These are phyloP conservation scores for Blastobotrys parvus DNA, from an alignment of 805 yeast species.

Conservation along the genomic window DNA sequence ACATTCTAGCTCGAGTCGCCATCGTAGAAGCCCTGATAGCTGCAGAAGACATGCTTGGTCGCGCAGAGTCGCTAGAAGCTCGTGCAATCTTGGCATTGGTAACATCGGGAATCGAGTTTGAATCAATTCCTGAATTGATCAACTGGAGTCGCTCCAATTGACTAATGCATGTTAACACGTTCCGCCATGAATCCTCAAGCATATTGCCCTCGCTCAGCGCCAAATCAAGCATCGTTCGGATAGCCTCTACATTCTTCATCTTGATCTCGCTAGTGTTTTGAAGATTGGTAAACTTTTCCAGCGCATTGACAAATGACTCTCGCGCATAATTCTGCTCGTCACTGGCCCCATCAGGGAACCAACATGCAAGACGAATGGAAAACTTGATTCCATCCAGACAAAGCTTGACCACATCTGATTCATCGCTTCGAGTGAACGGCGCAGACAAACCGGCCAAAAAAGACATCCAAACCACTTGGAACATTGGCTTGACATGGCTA, in stretches of 20 bases:
- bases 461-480: constrained; percentile 96
- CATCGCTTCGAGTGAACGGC: constrained; percentile 78
- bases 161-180: constrained; percentile 70
- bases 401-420: constrained; percentile 43
- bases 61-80: constrained; percentile 12
- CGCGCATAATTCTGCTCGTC: constrained; percentile 53
- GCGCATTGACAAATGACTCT: constrained; percentile 80
- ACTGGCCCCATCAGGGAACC: constrained; percentile 34
- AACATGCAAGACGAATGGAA: constrained; percentile 74
- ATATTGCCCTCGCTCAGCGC: constrained; percentile 75
- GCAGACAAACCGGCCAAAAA: constrained; percentile 89
- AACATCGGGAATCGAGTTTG: constrained; percentile 79
- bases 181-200: constrained; percentile 74
- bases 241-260: constrained; percentile 73
- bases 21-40: background rate
- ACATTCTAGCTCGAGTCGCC: constrained; percentile 1
- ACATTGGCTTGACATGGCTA: constrained; percentile 87
- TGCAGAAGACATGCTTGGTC: constrained; percentile 5
- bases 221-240: constrained; percentile 61
- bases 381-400: constrained; percentile 82
- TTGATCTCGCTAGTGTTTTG: constrained; percentile 72
- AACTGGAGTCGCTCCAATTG: constrained; percentile 87
- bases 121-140: constrained; percentile 79
- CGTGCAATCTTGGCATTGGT: constrained; percentile 51
- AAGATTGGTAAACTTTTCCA: constrained; percentile 78